phyloP scores from a whole-genome alignment of 768 basidiomycete species.

The Russula olivacea region DNA sequence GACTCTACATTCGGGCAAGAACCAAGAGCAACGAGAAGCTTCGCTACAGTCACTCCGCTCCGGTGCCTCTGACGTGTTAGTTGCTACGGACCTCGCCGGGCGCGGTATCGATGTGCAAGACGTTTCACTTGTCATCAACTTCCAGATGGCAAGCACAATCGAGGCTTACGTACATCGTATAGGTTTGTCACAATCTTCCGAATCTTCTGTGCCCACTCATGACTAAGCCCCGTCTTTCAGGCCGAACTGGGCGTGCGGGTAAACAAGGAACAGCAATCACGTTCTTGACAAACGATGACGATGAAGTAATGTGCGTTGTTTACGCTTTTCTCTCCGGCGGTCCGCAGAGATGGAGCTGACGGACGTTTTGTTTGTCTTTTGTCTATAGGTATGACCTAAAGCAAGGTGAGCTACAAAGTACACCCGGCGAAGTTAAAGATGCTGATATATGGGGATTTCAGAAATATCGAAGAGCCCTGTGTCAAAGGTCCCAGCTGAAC shows the following conservation, averaged over 20 bases:
- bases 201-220: neutral
- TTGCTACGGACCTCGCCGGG: constrained; percentile 96
- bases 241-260: constrained; percentile 96
- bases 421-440: neutral
- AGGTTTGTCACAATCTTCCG: constrained; percentile 42
- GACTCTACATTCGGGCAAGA: constrained; percentile 95
- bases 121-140: constrained; percentile 94
- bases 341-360: constrained; percentile 10
- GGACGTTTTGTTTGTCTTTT: constrained; percentile 15
- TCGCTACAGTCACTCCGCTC: constrained; percentile 80
- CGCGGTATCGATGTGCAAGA: constrained; percentile 99
- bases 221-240: constrained; percentile 35
- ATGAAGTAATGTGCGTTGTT: constrained; percentile 74
- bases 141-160: constrained; percentile 94
- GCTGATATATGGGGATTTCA: constrained; percentile 29
- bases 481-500: constrained; percentile 79
- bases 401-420: constrained; percentile 52
- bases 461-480: constrained; percentile 94
- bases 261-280: constrained; percentile 92
- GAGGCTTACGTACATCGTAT: constrained; percentile 98
- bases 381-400: constrained; percentile 82
- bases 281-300: constrained; percentile 93
- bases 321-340: neutral
- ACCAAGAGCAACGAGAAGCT: constrained; percentile 94
- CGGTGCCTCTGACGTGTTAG: constrained; percentile 83